Base-by-base conservation (phyloP, 495 filamentous ascomycete species). In the Aspergillus carlsbadensis region DNA sequence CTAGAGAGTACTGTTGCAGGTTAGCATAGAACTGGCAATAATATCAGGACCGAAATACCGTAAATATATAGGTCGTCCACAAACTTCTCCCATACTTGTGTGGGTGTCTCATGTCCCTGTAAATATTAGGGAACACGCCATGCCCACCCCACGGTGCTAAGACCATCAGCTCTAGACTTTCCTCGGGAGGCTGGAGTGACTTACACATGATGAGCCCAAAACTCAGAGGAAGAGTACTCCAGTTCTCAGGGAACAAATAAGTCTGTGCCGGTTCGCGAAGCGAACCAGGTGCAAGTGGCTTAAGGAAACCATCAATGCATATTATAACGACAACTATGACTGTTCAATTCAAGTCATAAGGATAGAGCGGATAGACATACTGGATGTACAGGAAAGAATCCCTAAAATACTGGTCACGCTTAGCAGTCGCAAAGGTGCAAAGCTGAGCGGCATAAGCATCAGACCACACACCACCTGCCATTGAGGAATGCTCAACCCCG, bases 21-120 rank as follows among this genome's bases (percentile, higher is more conserved):
- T 66, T 56, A 70, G 57, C 42, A 15, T 17, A 46, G 34, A 17
- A 20, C 18, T 1, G 1, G 46, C 44, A 10, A 1, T 24, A 24
- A 44, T 7, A 21, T 40, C 10, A 13, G n/a, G 10, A 48, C 6
- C 41, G 15, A 63, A 84, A 66, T 80, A 93, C 89, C 40, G 92
- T 96, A 70, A 96, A 97, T n/a, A 84, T 70, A 65, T 94, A 98
- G 1, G 92, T 96, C 37, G 86, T 81, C 64, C 87, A 84, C 17
- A 97, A 78, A 46, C 86, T 87, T 68, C 82, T 82, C 18, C 77
- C 78, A 68, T 94, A 98, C 65, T 91, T 94, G 42, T 88, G 79
- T 0, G 94, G 92, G 68, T 98, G 94, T 58, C 94, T 81, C 94
- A 98, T 98, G 72, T 98, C 94, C 48, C 92, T 83, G 69, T 96